Percentiles rank a stretch among this genome's conserved stretches.
These are phyloP conservation scores for Mucor velutinosus DNA, from an alignment of 371 early-diverging fungal species.

Conservation along the genomic window DNA sequence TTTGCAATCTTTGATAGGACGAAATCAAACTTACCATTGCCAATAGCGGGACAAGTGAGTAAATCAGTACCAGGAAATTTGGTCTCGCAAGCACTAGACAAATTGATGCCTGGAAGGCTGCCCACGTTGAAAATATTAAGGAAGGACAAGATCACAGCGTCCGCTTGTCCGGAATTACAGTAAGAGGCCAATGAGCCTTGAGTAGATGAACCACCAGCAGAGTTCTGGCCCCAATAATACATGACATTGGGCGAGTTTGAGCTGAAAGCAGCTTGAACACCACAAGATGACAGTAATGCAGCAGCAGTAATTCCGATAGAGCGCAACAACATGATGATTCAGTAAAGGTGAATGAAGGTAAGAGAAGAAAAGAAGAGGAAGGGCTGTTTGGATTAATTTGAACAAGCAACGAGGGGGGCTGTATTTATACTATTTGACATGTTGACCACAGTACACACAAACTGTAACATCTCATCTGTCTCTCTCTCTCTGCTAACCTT, in stretches of 20 bases:
- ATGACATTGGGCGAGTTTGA: slow-evolving; percentile 22
- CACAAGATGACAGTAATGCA: not conserved
- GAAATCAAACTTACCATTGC: slow-evolving; percentile 27
- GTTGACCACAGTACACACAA: not conserved
- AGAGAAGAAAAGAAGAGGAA: not conserved
- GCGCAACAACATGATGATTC: slow-evolving; percentile 6
- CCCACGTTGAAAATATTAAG: slow-evolving; percentile 57
- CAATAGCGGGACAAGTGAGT: slow-evolving; percentile 62
- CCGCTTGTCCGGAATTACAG: slow-evolving; percentile 53
- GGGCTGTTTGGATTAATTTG: not conserved
- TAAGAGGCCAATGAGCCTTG: slow-evolving; percentile 56
- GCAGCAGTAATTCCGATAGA: slow-evolving; percentile 9
- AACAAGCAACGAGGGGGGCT: not conserved
- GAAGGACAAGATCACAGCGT: slow-evolving; percentile 64
- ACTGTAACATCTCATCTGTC: not conserved
- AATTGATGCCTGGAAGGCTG: slow-evolving; percentile 51
- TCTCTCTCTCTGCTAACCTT: not conserved
- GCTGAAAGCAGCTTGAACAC: slow-evolving; percentile 22
- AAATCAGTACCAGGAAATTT: slow-evolving; percentile 54
- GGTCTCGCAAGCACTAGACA: slow-evolving; percentile 63
- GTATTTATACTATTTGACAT: not conserved
- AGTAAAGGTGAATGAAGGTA: not conserved
- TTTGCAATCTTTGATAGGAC: not conserved
- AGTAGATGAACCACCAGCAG: slow-evolving; percentile 25
- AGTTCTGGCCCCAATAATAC: slow-evolving; percentile 42